Evolutionary conservation across 1,139 yeast species (phyloP), one percentile per base, ranked within the genome.

Genomic region (Geotrichum bryndzae): DNA sequence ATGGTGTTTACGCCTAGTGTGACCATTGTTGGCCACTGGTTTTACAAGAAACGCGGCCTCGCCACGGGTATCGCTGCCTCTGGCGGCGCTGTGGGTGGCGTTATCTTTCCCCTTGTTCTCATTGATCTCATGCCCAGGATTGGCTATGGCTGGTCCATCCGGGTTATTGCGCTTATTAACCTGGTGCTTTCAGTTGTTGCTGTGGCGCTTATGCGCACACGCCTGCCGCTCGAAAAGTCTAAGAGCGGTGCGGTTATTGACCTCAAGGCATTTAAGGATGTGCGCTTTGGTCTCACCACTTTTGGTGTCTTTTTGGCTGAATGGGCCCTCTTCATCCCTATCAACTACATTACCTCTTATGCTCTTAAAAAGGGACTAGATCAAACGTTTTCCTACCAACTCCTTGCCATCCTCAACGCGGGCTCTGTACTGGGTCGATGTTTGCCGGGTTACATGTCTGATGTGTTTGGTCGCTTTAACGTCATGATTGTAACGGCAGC

Each of bases 21-120:
- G 22, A 85, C 89, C 0, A 82, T 80, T 0, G 75, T 85, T 33
- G 81, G 87, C 27, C 89, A 85, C 68, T 86, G 86, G 84, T 87
- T 84, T 67, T 76, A 79, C 67, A 76, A 70, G 56, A 80, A 78
- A 64, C 74, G 89, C 61, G 89, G 84, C 0, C 71, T 80, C 52
- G 88, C 87, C 0, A 71, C 82, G 52, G 84, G 86, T 0, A 68
- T 84, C 3, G 85, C 85, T 1, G 83, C 87, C 0, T 76, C 81
- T 31, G 90, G 90, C 1, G 88, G 88, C 0, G 80, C 85, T 7
- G 72, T 84, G 1, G 90, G 90, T 1, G 88, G 88, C 7, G 77
- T 85, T 0, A 73, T 83, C 1, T 84, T 82, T 71, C 85, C 90
- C 0, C 70, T 85, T 27, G 78, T 84, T 77, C 76, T 85, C 65